Base-by-base conservation (phyloP, 306 rosid species). In the Vigna hirtella region DNA sequence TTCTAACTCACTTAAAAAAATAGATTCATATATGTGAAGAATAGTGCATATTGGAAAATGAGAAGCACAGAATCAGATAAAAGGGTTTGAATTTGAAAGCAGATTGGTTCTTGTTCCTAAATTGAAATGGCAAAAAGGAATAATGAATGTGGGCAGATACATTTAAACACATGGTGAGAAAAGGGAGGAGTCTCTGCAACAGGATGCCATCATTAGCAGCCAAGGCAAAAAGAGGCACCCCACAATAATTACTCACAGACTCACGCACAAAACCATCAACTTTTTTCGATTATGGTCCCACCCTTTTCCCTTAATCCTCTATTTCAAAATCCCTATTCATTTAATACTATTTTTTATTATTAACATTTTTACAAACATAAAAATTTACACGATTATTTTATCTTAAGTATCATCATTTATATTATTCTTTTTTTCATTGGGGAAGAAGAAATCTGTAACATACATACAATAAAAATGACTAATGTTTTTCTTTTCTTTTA, bases 81-180 rank as follows among this genome's bases (percentile, higher is more conserved):
- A 3, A 3, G 15, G 49, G 28, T 17, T 26, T 51, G 7, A 51
- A 52, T 52, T 2, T 10, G 63, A 34, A 51, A 51, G 49, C 49
- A 71, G 14, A 52, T 51, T 24, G 28, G 28, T 24, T 24, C 28
- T 24, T 24, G 28, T 24, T 24, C 3, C 28, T 24, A 24, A 24
- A 24, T 24, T 24, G 28, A 26, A 26, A 26, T 3, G 28, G 28
- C 28, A 26, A 38, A 38, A 38, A 17, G n/a, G 2, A 17, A 51
- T 51, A 51, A 51, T 2, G 40, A 38, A 17, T 43, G 11, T 42
- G 83, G 74, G 20, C 16, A 73, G 68, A 66, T 80, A 55, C 83
- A 80, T 73, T 73, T 53, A 43, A 80, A 42, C 79, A 16, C 83
- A 47, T 73, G 79, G 34, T 30, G 34, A 11, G 66, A 38, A 62